Conservation (phyloP, 179 eudicot species). For the Beta macrorhiza region DNA sequence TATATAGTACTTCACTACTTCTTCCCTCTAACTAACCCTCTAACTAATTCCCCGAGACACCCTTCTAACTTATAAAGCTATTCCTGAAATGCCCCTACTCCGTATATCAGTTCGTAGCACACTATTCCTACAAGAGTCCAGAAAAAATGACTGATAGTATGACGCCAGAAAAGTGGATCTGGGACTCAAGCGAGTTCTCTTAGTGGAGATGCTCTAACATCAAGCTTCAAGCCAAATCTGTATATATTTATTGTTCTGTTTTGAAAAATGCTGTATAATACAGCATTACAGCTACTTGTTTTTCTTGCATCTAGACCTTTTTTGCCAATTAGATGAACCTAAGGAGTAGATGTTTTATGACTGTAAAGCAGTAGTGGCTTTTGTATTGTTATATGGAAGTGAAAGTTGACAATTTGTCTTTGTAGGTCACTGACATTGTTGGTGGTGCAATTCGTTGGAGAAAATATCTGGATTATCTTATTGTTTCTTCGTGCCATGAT, state of each 20-base stretch:
- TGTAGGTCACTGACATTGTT: slow-evolving; percentile 87
- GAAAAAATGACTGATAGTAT: not conserved
- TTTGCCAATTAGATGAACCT: not conserved
- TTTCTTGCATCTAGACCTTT: not conserved
- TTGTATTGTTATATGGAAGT: not conserved
- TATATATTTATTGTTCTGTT: not conserved
- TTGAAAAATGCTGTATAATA: not conserved
- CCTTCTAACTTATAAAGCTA: too few species aligned
- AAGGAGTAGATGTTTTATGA: not conserved
- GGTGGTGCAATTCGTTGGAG: slow-evolving; percentile 96
- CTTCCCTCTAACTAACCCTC: too few species aligned
- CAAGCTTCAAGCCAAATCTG: not conserved
- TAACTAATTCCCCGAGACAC: too few species aligned
- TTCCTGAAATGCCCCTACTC: too few species aligned
- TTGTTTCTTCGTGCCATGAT: slow-evolving; percentile 68
- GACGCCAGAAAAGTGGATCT: not conserved
- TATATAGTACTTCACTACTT: too few species aligned
- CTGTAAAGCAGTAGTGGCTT: not conserved
- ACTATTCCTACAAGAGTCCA: not conserved
- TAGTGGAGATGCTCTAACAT: not conserved
- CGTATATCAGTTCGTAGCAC: not conserved
- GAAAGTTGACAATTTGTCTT: not conserved
- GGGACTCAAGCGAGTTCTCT: not conserved
- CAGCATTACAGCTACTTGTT: not conserved
- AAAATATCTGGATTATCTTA: slow-evolving; percentile 86